Evolutionary conservation across 257 asterid species (phyloP), one percentile per base, ranked within the genome.

Genomic region (Eucommia ulmoides): DNA sequence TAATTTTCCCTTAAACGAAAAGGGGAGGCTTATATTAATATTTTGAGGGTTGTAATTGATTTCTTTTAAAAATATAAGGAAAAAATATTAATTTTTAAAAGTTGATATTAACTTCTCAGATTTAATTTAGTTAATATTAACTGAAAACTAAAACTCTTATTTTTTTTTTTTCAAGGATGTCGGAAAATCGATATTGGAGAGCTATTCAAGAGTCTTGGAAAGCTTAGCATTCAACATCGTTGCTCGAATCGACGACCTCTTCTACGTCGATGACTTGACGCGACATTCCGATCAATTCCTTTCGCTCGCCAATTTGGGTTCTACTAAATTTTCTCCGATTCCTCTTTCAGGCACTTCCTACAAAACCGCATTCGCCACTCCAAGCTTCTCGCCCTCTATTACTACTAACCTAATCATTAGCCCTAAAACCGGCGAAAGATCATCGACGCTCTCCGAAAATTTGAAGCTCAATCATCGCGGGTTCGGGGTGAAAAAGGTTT

Each of bases 141-240:
- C n/a, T n/a, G n/a, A n/a, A n/a, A n/a, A n/a, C n/a, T n/a, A n/a
- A n/a, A n/a, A n/a, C n/a, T n/a, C n/a, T n/a, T n/a, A n/a, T n/a
- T n/a, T n/a, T 55, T 35, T 3, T 41, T 16, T 48, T 57, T 29
- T 49, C 11, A 55, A 85, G 96, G 96, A 85, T 69, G 81, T 85
- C 3, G 96, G 96, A 11, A 82, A 85, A 63, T 72, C 92, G 23
- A 65, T 85, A 17, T 41, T 85, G 66, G 95, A 85, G 78, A 71
- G 93, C 68, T 85, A 85, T 74, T 82, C 96, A 0, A 68, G 96
- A 48, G 96, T 77, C 45, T 74, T 85, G 21, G 92, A 82, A 73
- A 79, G 96, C 77, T 62, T 85, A 26, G 91, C 96, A 22, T 85
- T 82, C 77, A 85, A 79, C 42, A 82, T 85, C 9, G 71, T 80